These are phyloP conservation scores for Torulaspora delbrueckii DNA, from an alignment of 805 yeast genomes.

Conservation along the genomic window DNA sequence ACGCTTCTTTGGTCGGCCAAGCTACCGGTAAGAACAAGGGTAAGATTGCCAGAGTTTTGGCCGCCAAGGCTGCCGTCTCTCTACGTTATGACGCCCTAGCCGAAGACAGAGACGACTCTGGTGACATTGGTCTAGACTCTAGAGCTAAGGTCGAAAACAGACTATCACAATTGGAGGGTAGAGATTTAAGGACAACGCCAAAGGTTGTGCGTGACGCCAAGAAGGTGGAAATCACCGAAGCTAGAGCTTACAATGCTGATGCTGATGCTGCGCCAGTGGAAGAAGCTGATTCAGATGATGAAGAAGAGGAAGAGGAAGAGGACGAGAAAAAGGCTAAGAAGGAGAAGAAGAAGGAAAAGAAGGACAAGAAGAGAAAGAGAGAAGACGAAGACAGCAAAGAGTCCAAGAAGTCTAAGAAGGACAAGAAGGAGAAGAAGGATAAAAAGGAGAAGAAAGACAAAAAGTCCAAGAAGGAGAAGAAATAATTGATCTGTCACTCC, in stretches of 20 bases:
- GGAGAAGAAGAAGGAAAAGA: slow-evolving; percentile 36
- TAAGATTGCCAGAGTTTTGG: slow-evolving; percentile 96
- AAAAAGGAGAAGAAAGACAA: slow-evolving; percentile 36
- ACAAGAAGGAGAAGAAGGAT: slow-evolving; percentile 35
- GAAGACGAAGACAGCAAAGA: slow-evolving; percentile 33
- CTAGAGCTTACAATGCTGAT: slow-evolving; percentile 88
- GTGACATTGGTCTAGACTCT: slow-evolving; percentile 86
- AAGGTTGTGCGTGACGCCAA: slow-evolving; percentile 75
- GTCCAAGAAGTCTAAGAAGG: slow-evolving; percentile 36
- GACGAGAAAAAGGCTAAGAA: slow-evolving; percentile 35
- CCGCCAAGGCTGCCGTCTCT: slow-evolving; percentile 97
- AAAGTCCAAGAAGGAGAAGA: slow-evolving; percentile 8
- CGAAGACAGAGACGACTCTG: slow-evolving; percentile 94
- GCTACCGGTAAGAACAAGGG: slow-evolving; percentile 98
- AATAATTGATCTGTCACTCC: slow-evolving; percentile 1
- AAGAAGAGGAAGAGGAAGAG: slow-evolving; percentile 37
- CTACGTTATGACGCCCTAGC: slow-evolving; percentile 94
- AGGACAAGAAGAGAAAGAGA: slow-evolving; percentile 29
- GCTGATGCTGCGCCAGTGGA: slow-evolving; percentile 62
- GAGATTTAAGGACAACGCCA: slow-evolving; percentile 88
- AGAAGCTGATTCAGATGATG: slow-evolving; percentile 33
- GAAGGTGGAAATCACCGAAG: slow-evolving; percentile 81
- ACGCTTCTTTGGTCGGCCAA: slow-evolving; percentile 95
- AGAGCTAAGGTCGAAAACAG: slow-evolving; percentile 93
- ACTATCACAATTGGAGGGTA: slow-evolving; percentile 92